Percentiles rank a stretch among this genome's conserved stretches.
These are phyloP conservation scores for Saccharomyces eubayanus DNA, from an alignment of 805 yeast species.

Conservation along the genomic window DNA sequence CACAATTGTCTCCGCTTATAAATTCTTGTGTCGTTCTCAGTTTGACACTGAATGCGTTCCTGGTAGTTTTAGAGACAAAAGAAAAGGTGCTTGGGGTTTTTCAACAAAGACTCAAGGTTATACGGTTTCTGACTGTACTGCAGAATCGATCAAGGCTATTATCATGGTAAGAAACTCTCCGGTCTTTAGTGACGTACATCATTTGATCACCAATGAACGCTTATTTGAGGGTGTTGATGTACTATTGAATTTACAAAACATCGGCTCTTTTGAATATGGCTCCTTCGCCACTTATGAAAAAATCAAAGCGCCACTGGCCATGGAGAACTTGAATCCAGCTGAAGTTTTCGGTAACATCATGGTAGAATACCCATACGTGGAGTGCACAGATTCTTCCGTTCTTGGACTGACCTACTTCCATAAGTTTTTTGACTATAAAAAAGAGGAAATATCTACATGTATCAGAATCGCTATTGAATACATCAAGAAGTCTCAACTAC, in stretches of 20 bases:
- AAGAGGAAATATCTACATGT: conserved; percentile 56
- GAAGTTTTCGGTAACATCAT: conserved; percentile 96
- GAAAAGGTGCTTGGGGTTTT: conserved; percentile 93
- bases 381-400: conserved; percentile 93
- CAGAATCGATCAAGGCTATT: conserved; percentile 89
- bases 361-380: conserved; percentile 98
- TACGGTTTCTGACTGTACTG: conserved; percentile 93
- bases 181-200: conserved; percentile 38
- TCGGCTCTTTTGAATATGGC: conserved; percentile 72
- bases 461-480: conserved; percentile 67
- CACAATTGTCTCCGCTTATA: conserved; percentile 55
- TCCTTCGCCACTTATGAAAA: conserved; percentile 88
- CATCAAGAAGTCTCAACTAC: conserved; percentile 56
- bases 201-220: conserved; percentile 45
- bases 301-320: conserved; percentile 66
- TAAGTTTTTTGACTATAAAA: conserved; percentile 54
- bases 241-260: conserved; percentile 66
- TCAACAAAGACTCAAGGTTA: conserved; percentile 94
- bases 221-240: conserved; percentile 69
- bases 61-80: conserved; percentile 73
- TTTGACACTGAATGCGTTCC: conserved; percentile 70
- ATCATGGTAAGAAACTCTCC: conserved; percentile 76
- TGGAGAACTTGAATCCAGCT: conserved; percentile 86
- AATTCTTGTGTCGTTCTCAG: conserved; percentile 73
- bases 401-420: conserved; percentile 78